A percentile compares a stretch with the other conserved stretches of the same genome.
Conservation (phyloP, 2,329 filamentous ascomycete species). For the Xylaria sp. region DNA sequence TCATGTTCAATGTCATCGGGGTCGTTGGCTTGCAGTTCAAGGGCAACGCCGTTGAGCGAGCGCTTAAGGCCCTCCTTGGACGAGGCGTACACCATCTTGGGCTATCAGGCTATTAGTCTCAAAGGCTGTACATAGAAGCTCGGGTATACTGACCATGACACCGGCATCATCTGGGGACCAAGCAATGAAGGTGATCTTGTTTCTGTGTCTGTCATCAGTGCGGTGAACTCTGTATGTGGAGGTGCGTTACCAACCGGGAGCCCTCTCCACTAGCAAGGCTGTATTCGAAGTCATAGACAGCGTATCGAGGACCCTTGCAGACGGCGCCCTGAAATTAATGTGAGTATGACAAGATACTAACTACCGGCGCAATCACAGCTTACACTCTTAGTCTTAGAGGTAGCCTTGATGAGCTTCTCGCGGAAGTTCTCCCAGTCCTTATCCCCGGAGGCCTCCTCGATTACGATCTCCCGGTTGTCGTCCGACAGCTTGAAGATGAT, state of each 20-base stretch:
- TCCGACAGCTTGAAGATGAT: conserved; percentile 90
- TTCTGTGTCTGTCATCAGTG: conserved; percentile 57
- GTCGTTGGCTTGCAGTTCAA: conserved; percentile 87
- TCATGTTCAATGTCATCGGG: conserved; percentile 83
- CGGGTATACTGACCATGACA: conserved; percentile 69
- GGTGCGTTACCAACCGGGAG: conserved; percentile 60
- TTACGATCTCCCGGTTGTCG: conserved; percentile 82
- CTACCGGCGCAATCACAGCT: conserved; percentile 39
- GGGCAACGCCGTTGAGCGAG: conserved; percentile 77
- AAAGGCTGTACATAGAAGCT: not conserved
- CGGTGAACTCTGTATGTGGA: conserved; percentile 45
- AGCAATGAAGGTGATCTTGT: conserved; percentile 81
- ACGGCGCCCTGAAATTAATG: conserved; percentile 59
- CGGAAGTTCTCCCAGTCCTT: conserved; percentile 78
- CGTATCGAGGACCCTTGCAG: conserved; percentile 80
- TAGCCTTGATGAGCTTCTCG: conserved; percentile 78
- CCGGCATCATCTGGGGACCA: conserved; percentile 85
- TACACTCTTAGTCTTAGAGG: conserved; percentile 76
- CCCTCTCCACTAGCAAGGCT: conserved; percentile 77
- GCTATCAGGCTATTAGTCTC: conserved; percentile 53
- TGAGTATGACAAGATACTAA: conserved; percentile 51
- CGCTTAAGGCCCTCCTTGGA: conserved; percentile 89
- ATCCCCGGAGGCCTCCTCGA: conserved; percentile 76
- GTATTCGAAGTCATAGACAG: conserved; percentile 87
- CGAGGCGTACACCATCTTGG: conserved; percentile 90